phyloP scores from a whole-genome alignment of 176 grass and related monocot genomes.

The Stipa capillata region DNA sequence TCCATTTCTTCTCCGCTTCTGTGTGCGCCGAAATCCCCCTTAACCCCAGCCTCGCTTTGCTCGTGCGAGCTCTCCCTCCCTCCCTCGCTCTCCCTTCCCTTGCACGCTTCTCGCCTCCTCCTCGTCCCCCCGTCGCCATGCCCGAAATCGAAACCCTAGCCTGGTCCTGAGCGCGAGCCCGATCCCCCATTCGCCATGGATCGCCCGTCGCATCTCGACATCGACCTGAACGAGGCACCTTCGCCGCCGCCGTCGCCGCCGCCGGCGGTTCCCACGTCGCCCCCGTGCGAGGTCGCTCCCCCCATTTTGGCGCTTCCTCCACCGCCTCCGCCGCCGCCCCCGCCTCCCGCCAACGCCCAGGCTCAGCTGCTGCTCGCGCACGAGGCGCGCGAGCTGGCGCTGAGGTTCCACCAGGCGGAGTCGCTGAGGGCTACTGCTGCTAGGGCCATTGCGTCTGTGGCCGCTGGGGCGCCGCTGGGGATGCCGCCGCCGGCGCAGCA shows the following conservation, averaged over 20 bases:
- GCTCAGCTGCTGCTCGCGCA: conserved; percentile 15
- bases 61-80: conserved; percentile 20
- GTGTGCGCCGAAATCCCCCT: conserved; percentile 3
- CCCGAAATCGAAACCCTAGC: background rate
- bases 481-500: conserved; percentile 36
- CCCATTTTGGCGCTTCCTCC: background rate
- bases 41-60: conserved; percentile 45
- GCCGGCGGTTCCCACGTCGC: background rate
- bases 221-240: conserved; percentile 94
- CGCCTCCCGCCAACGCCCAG: background rate
- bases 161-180: background rate
- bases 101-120: background rate
- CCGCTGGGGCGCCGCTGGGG: background rate
- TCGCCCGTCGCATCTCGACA: conserved; percentile 53
- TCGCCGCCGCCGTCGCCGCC: conserved; percentile 26
- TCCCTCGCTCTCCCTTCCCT: background rate
- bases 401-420: conserved; percentile 17
- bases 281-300: background rate
- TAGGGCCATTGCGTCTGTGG: background rate
- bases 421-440: background rate
- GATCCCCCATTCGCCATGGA: conserved; percentile 30
- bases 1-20: background rate
- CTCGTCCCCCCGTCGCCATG: conserved; percentile 22
- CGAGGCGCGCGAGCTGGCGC: conserved; percentile 44
- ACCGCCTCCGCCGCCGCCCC: no score